These are phyloP conservation scores for Aegilops speltoides DNA, from an alignment of 176 grass and related monocot species.

Conservation along the genomic window DNA sequence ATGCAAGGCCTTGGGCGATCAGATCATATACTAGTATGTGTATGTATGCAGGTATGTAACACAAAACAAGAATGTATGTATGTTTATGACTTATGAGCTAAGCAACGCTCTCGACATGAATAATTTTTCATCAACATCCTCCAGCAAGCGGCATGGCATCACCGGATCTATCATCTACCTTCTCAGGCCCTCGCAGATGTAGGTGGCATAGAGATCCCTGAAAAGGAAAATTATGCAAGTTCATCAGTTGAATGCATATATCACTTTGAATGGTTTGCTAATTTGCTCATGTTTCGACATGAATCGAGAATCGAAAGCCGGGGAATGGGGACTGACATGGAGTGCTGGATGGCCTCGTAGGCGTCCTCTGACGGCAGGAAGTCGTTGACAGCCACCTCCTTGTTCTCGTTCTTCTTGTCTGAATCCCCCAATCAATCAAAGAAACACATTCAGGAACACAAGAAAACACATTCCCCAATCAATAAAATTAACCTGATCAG, in stretches of 20 bases:
- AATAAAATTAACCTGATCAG: no score
- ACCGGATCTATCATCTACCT: not conserved
- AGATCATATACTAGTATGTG: no score
- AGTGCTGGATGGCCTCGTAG: constrained; percentile 4
- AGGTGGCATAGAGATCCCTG: constrained; percentile 20
- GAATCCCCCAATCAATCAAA: not conserved
- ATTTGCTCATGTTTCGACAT: not conserved
- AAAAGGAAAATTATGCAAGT: not conserved
- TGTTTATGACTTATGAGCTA: not conserved
- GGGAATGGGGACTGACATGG: not conserved
- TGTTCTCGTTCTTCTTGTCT: constrained; percentile 26
- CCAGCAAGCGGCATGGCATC: not conserved
- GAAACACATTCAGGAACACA: not conserved
- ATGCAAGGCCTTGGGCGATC: not conserved
- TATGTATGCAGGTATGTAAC: not conserved
- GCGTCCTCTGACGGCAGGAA: not conserved
- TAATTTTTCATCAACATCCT: not conserved
- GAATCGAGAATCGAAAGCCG: not conserved
- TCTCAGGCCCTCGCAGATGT: not conserved
- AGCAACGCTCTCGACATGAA: not conserved
- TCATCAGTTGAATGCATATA: not conserved
- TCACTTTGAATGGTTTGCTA: not conserved
- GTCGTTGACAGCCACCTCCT: constrained; percentile 2
- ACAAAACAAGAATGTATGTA: not conserved
- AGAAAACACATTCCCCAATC: no score